Evolutionary conservation across 768 basidiomycete species (phyloP), one percentile per base, ranked within the genome.

Genomic region (Infundibulicybe gibba): DNA sequence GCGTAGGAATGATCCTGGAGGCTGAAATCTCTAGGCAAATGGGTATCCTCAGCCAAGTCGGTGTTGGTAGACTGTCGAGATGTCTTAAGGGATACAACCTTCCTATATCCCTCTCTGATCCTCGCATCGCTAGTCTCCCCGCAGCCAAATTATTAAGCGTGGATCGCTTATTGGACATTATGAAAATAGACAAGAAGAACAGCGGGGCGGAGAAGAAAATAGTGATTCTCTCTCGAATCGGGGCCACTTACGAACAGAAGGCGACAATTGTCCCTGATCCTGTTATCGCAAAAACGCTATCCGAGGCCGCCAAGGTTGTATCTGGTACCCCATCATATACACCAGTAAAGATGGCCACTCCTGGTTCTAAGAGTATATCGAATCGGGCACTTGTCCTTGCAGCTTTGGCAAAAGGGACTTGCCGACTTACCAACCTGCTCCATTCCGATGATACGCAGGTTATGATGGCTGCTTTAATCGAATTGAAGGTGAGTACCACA

Each of bases 371-470:
- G 71, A 94, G 90, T 60, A 88, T 99, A 55, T 97, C 93, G 0
- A 98, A 98, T 62, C 83, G 95, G 30, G 93, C 90, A 0, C 72
- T 99, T 34, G 85, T 98, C 1, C 80, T 99, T 21, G 95, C 97
- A 8, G 94, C 95, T 1, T 80, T 99, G 12, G 93, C 83, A 0
- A 80, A 79, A 40, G 97, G 95, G 1, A 90, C 86, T 0, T 97
- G 94, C 66, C 76, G 86, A 51, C 68, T 99, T 47, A 85, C 74
- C 65, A 99, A 99, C 56, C 69, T 99, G 5, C 73, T 99, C 32
- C 95, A 98, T 61, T 97, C 94, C 3, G 95, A 98, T 58, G 95
- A 99, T 61, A 99, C 97, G 0, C 93, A 94, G 55, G 95, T 99
- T 45, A 99, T 99, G 97, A 98, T 98, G 94, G 75, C 85, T 3